phyloP scores from a whole-genome alignment of 169 alveolate species.

The Plasmodium vivax region DNA sequence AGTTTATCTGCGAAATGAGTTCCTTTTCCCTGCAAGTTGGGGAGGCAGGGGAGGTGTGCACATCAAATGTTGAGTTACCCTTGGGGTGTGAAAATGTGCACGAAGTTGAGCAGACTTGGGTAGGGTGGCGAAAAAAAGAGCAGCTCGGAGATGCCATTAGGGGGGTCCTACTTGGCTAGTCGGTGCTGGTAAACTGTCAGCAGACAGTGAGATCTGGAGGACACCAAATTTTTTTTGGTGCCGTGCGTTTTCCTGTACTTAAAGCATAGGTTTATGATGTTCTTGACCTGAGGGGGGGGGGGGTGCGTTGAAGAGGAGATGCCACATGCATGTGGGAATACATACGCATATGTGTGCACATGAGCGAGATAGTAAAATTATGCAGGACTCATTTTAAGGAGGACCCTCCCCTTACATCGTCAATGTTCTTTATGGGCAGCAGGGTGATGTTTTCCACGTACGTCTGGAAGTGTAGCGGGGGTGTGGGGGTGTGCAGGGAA shows the following conservation, averaged over 20 bases:
- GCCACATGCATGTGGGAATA: not conserved
- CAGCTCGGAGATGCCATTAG: not conserved
- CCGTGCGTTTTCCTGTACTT: slow-evolving; percentile 66
- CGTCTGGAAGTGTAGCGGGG: slow-evolving; percentile 14
- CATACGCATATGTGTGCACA: not conserved
- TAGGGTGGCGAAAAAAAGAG: not conserved
- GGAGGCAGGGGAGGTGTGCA: not conserved
- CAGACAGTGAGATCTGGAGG: slow-evolving; percentile 71
- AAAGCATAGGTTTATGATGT: slow-evolving; percentile 50
- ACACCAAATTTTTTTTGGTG: slow-evolving; percentile 68
- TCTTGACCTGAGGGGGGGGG: slow-evolving; percentile 13
- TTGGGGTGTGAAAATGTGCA: not conserved
- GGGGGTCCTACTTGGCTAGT: not conserved
- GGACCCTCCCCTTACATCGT: slow-evolving; percentile 16
- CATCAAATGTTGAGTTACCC: not conserved
- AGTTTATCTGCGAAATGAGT: slow-evolving; percentile 58
- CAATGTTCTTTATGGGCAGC: slow-evolving; percentile 56
- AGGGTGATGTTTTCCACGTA: slow-evolving; percentile 58
- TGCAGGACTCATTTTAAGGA: not conserved
- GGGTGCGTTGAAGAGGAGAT: not conserved
- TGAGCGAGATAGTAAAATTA: not conserved
- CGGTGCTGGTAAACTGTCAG: slow-evolving; percentile 58
- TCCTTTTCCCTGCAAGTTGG: slow-evolving; percentile 29
- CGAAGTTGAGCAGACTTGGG: not conserved
- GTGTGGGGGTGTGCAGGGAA: not conserved